A percentile compares a stretch with the other conserved stretches of the same genome.
These are phyloP conservation scores for Antitrichia curtipendula DNA, from an alignment of 225 moss, liverwort and hornwort genomes.

Conservation along the genomic window DNA sequence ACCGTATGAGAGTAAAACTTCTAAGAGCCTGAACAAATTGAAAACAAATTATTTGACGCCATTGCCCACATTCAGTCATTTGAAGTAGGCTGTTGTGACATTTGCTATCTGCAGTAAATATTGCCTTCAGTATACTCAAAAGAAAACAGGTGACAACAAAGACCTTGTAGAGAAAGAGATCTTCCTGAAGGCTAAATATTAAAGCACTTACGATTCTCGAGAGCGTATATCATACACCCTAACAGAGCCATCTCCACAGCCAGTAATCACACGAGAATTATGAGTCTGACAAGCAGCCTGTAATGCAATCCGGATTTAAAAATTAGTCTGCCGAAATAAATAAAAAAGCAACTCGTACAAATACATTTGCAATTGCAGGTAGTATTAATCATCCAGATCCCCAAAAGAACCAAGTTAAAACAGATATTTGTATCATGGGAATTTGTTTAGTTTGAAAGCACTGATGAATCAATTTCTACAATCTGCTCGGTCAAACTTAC, in stretches of 20 bases:
- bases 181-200: neutral
- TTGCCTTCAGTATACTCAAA: neutral
- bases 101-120: neutral
- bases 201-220: slow-evolving; percentile 55
- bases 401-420: neutral
- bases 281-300: slow-evolving; percentile 93
- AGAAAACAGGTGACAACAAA: neutral
- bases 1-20: neutral
- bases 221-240: slow-evolving; percentile 71
- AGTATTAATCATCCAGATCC: neutral
- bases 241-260: slow-evolving; percentile 87
- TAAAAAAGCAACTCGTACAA: neutral
- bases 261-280: slow-evolving; percentile 53
- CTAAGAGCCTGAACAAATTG: neutral
- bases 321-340: neutral
- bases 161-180: neutral
- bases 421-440: neutral
- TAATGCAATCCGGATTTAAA: neutral
- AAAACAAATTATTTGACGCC: neutral
- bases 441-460: neutral
- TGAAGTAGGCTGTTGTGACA: neutral
- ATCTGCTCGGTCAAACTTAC: slow-evolving; percentile 16
- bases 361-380: neutral
- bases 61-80: neutral
- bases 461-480: neutral